phyloP scores from a whole-genome alignment of 2,329 filamentous ascomycete genomes.

The Penicillium sp. region DNA sequence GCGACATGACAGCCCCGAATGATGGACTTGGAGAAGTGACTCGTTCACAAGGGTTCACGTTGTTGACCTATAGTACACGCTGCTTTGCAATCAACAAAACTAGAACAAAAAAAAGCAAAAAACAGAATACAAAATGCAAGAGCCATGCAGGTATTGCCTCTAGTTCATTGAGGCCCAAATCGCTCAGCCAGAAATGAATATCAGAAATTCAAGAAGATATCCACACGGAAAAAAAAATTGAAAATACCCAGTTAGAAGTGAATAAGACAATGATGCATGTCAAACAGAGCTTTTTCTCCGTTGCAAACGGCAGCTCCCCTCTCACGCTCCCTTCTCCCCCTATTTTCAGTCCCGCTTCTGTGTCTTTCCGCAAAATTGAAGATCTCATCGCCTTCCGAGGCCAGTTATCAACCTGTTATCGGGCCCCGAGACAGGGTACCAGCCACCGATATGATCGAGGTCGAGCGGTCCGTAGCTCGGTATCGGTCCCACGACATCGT shows the following conservation, averaged over 20 bases:
- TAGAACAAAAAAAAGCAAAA: not conserved
- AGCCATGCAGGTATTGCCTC: conserved; percentile 9
- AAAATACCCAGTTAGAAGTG: not conserved
- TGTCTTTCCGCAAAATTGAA: conserved; percentile 15
- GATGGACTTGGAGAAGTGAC: not conserved
- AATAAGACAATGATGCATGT: conserved; percentile 5
- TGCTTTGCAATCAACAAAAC: not conserved
- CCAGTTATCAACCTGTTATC: conserved; percentile 16
- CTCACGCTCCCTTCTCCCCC: conserved; percentile 1
- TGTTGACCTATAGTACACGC: conserved; percentile 10
- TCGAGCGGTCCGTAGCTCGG: conserved; percentile 17
- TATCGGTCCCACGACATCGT: conserved; percentile 22
- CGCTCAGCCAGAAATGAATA: not conserved
- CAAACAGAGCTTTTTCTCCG: not conserved
- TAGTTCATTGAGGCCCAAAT: conserved; percentile 10
- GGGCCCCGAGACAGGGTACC: conserved; percentile 16
- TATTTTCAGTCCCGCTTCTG: conserved; percentile 3
- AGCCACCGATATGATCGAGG: conserved; percentile 15
- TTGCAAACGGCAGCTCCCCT: not conserved
- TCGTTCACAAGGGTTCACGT: not conserved
- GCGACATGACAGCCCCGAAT: conserved; percentile 4
- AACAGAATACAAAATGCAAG: not conserved
- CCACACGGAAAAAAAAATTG: conserved; percentile 1
- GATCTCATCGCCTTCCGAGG: conserved; percentile 17
- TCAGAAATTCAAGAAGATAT: conserved; percentile 1